phyloP scores from a whole-genome alignment of 345 rosid genomes.

The Acer negundo region DNA sequence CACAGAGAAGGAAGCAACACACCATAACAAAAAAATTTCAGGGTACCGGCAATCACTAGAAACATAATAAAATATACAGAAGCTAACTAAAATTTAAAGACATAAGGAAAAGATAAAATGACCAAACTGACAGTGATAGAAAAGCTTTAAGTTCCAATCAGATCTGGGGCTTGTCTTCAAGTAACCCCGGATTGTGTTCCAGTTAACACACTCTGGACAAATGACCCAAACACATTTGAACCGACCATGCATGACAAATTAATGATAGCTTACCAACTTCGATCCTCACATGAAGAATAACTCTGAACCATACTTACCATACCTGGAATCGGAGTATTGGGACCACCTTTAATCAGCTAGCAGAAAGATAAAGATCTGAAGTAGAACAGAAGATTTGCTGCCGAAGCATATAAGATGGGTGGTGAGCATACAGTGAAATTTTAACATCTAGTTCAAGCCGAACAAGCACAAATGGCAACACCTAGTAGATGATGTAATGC shows the following conservation, averaged over 20 bases:
- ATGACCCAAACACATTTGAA: neutral
- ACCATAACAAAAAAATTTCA: neutral
- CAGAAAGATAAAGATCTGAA: neutral
- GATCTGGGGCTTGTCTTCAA: neutral
- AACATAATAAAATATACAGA: neutral
- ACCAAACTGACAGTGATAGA: neutral
- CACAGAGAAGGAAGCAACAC: neutral
- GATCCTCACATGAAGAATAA: neutral
- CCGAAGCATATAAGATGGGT: slow-evolving; percentile 3
- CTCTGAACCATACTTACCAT: neutral
- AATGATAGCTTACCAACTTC: neutral
- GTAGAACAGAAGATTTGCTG: slow-evolving; percentile 16
- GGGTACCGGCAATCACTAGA: neutral
- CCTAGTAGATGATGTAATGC: slow-evolving; percentile 21
- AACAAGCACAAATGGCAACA: slow-evolving; percentile 21
- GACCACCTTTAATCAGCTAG: neutral
- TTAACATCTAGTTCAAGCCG: slow-evolving; percentile 11
- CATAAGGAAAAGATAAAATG: neutral
- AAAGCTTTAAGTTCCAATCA: slow-evolving; percentile 3
- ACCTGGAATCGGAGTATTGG: neutral
- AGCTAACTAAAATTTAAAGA: neutral
- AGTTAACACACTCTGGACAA: neutral
- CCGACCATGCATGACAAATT: neutral
- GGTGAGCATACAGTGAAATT: slow-evolving; percentile 17
- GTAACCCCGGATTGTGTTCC: neutral